Base-by-base conservation (phyloP, 2,329 filamentous ascomycete genomes). In the Fusarium staphyleae region DNA sequence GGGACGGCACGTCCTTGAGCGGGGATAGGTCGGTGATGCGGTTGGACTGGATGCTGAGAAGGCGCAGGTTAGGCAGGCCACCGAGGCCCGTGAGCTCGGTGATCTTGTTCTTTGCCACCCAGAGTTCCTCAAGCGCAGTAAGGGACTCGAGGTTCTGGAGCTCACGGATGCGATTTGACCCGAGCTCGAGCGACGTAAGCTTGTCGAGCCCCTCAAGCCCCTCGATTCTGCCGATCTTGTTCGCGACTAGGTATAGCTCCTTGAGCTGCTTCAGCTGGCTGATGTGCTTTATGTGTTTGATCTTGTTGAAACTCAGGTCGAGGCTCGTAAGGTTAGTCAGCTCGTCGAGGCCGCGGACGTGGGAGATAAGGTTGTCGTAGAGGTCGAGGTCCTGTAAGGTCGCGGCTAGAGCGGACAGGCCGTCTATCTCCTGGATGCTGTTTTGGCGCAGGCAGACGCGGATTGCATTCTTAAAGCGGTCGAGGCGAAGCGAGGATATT, bases 301-400 rank as follows among this genome's bases (percentile, higher is more conserved):
- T 93, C 79, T 98, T 98, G 80, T 99, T 99, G 84, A 97, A 99
- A 73, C 90, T 96, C 44, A 99, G 81, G 72, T 99, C 95, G 48
- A 99, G 84, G 50, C 79, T 88, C 5, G 84, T 91, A 47, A 99
- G 83, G 56, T 89, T 81, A 11, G 81, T 85, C 51, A 97, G 84
- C 37, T 85, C 80, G 47, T 97, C 92, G 37, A 99, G 82, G 24
- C 90, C 90, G 62, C 87, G 87, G 74, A 97, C 86, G 73, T 96
- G 92, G 10, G 87, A 85, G 66, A 99, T 92, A 14, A 96, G 82
- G 74, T 99, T 99, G 76, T 99, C 95, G 78, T 99, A 99, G 54
- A 99, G 83, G 68, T 99, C 95, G 43, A 99, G 83, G 55, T 99
- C 95, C 67, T 85, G 77, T 33, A 99, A 78, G 1, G 86, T 90